Percentiles rank a stretch among this genome's conserved stretches.
Conservation (phyloP, 2,329 filamentous ascomycete species). For the Botryotinia calthae region DNA sequence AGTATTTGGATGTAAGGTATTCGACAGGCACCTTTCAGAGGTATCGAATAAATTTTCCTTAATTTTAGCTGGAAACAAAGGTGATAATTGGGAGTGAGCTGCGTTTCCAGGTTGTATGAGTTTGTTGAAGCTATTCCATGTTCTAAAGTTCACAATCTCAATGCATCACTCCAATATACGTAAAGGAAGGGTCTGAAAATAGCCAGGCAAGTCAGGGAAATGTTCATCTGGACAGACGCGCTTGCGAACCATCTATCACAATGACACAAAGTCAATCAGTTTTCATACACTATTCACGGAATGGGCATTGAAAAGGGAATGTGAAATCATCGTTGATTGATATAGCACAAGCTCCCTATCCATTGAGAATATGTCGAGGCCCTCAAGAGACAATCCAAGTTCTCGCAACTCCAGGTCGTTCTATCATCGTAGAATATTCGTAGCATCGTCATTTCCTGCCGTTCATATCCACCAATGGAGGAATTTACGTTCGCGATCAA, state of each 20-base stretch:
- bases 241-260: neutral
- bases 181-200: neutral
- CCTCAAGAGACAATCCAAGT: constrained; percentile 63
- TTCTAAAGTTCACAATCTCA: neutral
- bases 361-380: constrained; percentile 54
- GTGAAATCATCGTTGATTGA: constrained; percentile 51
- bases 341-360: constrained; percentile 46
- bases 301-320: constrained; percentile 14
- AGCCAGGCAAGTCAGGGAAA: neutral
- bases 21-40: too few species aligned
- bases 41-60: neutral
- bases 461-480: constrained; percentile 45
- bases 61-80: neutral
- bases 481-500: constrained; percentile 32
- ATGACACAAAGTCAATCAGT: neutral
- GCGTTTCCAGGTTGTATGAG: neutral
- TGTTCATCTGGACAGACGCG: neutral
- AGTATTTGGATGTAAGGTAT: neutral
- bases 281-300: neutral
- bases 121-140: too few species aligned
- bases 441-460: constrained; percentile 55
- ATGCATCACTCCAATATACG: neutral
- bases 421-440: constrained; percentile 47
- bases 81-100: neutral
- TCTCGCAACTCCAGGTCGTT: constrained; percentile 49